Conservation (phyloP, 164 flowering plant species). For the Warburgia ugandensis region DNA sequence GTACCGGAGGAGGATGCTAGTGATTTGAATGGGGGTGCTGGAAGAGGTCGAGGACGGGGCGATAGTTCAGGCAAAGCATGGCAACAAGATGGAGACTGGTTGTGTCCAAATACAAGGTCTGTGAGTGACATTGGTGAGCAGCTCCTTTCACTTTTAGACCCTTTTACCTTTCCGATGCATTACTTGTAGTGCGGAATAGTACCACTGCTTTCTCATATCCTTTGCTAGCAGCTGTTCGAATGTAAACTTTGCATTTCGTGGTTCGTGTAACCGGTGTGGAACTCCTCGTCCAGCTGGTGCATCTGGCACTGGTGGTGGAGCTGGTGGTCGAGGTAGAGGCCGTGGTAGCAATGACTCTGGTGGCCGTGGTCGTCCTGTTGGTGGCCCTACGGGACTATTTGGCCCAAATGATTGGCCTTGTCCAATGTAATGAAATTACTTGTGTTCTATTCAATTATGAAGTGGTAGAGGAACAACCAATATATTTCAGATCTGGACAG, state of each 20-base stretch:
- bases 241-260: conserved; percentile 98
- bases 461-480: no score
- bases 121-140: conserved; percentile 99
- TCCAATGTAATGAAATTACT: conserved; percentile 95
- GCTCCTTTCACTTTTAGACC: conserved; percentile 56
- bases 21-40: conserved; percentile 52
- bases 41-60: conserved; percentile 69
- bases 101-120: conserved; percentile 99
- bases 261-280: conserved; percentile 97
- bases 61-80: conserved; percentile 77
- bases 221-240: conserved; percentile 72
- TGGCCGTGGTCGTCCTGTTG: conserved; percentile 39
- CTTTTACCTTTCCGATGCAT: background rate
- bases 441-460: no score
- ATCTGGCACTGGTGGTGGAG: conserved; percentile 53
- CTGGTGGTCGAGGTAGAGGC: conserved; percentile 83
- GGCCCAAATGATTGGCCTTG: conserved; percentile 99
- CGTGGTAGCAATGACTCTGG: conserved; percentile 54
- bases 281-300: conserved; percentile 89
- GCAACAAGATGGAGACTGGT: conserved; percentile 99
- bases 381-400: conserved; percentile 79
- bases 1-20: conserved; percentile 37
- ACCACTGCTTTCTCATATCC: conserved; percentile 17
- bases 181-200: conserved; percentile 3
- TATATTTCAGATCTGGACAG: no score